phyloP scores from a whole-genome alignment of 2,329 filamentous ascomycete species.

The Clonostachys sp. region DNA sequence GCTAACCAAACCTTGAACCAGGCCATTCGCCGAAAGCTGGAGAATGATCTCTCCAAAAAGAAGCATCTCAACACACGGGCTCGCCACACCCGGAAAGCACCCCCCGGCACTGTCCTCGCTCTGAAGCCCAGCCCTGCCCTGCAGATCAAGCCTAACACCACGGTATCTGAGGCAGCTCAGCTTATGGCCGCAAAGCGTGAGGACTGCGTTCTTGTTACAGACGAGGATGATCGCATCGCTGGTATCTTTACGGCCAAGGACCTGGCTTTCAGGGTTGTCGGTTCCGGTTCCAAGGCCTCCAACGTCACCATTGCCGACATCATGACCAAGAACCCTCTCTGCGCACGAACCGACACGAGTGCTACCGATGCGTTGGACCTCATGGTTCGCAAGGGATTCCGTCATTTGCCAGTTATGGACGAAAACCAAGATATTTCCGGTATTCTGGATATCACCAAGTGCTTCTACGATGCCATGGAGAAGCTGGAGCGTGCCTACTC shows the following conservation, averaged over 20 bases:
- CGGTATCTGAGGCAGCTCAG: slow-evolving; percentile 93
- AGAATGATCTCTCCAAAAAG: slow-evolving; percentile 97
- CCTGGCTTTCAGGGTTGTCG: slow-evolving; percentile 93
- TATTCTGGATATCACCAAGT: slow-evolving; percentile 98
- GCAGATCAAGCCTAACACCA: slow-evolving; percentile 94
- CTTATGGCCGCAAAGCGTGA: slow-evolving; percentile 98
- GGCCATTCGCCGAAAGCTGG: slow-evolving; percentile 96
- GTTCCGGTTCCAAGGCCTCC: slow-evolving; percentile 80
- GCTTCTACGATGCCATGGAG: slow-evolving; percentile 99
- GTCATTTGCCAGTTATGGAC: slow-evolving; percentile 97
- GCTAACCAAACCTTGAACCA: slow-evolving; percentile 25
- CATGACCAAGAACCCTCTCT: slow-evolving; percentile 99
- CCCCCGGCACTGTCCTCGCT: slow-evolving; percentile 91
- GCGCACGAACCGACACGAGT: slow-evolving; percentile 94
- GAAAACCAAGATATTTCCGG: slow-evolving; percentile 99
- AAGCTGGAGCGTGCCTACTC: slow-evolving; percentile 97
- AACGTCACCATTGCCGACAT: slow-evolving; percentile 94
- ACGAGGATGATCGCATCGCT: slow-evolving; percentile 95
- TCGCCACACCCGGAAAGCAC: slow-evolving; percentile 85
- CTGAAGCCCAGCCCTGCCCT: slow-evolving; percentile 93
- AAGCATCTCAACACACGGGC: slow-evolving; percentile 75
- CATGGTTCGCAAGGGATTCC: slow-evolving; percentile 98
- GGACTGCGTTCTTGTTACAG: slow-evolving; percentile 95
- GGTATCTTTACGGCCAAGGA: slow-evolving; percentile 99
- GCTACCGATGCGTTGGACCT: slow-evolving; percentile 95